Evolutionary conservation across 768 basidiomycete genomes (phyloP).

Genomic region (Podaxis sp.): DNA sequence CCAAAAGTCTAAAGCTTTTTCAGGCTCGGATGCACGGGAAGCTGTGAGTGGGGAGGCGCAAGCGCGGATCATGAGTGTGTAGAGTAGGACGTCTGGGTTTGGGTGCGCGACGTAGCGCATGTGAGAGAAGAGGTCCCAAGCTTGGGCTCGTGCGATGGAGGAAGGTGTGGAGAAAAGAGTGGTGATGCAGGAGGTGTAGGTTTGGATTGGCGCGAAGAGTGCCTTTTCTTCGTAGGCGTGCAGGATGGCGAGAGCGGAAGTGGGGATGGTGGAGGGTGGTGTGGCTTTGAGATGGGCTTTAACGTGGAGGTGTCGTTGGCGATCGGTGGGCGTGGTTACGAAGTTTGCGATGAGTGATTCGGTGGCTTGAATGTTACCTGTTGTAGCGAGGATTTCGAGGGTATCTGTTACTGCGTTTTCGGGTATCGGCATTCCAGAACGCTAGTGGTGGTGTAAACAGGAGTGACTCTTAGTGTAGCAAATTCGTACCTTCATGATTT

Average conservation of each 20-base stretch:
- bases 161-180: slow-evolving; percentile 52
- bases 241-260: slow-evolving; percentile 63
- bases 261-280: slow-evolving; percentile 50
- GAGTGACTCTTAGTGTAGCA: not conserved
- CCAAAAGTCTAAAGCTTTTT: slow-evolving; percentile 91
- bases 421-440: slow-evolving; percentile 39
- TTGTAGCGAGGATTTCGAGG: slow-evolving; percentile 47
- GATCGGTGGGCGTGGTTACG: slow-evolving; percentile 33
- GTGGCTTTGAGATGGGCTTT: slow-evolving; percentile 60
- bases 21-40: slow-evolving; percentile 68
- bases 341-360: slow-evolving; percentile 35
- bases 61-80: slow-evolving; percentile 84
- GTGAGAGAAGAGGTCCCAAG: slow-evolving; percentile 93
- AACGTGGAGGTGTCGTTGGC: slow-evolving; percentile 71
- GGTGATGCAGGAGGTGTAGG: slow-evolving; percentile 71
- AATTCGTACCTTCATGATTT: slow-evolving; percentile 51
- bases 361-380: slow-evolving; percentile 43
- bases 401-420: slow-evolving; percentile 45
- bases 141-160: slow-evolving; percentile 65
- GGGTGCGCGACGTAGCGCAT: slow-evolving; percentile 97
- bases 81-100: slow-evolving; percentile 67
- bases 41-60: slow-evolving; percentile 59
- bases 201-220: slow-evolving; percentile 64
- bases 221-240: slow-evolving; percentile 70
- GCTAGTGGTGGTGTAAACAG: slow-evolving; percentile 28